phyloP scores from a whole-genome alignment of 768 basidiomycete species.

The Tephrocybe sp. region DNA sequence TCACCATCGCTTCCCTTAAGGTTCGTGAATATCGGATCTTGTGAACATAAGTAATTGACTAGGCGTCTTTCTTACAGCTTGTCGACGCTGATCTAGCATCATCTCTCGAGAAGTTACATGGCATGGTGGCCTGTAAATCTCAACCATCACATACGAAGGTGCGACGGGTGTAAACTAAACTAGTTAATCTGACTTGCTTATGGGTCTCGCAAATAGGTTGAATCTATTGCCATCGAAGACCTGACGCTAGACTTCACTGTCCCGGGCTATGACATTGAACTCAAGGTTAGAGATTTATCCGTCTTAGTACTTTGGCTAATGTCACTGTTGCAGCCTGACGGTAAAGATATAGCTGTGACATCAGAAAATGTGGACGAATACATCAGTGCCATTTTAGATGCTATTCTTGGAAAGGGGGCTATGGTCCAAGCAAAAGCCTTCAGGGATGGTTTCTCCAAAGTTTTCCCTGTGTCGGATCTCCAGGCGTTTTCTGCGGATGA shows the following conservation, averaged over 20 bases:
- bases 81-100: conserved; percentile 85
- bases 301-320: neutral
- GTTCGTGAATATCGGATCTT: conserved; percentile 34
- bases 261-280: conserved; percentile 92
- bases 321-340: conserved; percentile 55
- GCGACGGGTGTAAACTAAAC: conserved; percentile 4
- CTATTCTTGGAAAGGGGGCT: conserved; percentile 81
- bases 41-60: conserved; percentile 7
- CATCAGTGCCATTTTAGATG: conserved; percentile 80
- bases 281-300: conserved; percentile 53
- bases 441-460: conserved; percentile 92
- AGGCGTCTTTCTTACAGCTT: conserved; percentile 40
- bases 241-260: conserved; percentile 94
- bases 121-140: conserved; percentile 49
- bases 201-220: conserved; percentile 49
- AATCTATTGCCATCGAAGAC: conserved; percentile 75
- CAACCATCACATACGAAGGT: conserved; percentile 55
- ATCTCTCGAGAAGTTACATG: conserved; percentile 78
- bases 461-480: conserved; percentile 90
- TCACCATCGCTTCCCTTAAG: conserved; percentile 80
- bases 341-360: conserved; percentile 78
- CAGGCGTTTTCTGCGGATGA: conserved; percentile 93
- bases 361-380: conserved; percentile 89
- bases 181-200: conserved; percentile 2
- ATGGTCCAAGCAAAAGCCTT: conserved; percentile 84